Evolutionary conservation across 306 rosid genomes (phyloP).

Genomic region (Glycine latifolia): DNA sequence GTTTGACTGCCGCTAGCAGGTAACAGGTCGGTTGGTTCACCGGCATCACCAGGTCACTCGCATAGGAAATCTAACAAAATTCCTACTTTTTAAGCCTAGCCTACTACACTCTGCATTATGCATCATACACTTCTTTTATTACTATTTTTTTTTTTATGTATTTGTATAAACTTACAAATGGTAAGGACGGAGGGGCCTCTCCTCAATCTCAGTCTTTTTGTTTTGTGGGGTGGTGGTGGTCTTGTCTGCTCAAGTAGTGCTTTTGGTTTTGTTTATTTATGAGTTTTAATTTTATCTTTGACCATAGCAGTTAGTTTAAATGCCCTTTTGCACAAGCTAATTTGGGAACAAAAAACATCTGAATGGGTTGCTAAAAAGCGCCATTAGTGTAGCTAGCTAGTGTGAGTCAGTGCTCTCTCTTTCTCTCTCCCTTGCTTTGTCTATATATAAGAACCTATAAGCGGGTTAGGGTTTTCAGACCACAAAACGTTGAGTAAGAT

Average conservation of each 20-base stretch:
- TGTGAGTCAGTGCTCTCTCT: slow-evolving; percentile 52
- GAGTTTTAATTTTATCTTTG: slow-evolving; percentile 38
- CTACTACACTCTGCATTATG: too few relatives aligned
- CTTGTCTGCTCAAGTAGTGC: slow-evolving; percentile 32
- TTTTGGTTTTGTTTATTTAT: slow-evolving; percentile 7
- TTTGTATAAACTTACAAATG: too few relatives aligned
- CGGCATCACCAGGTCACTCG: slow-evolving; percentile 53
- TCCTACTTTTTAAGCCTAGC: too few relatives aligned
- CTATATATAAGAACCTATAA: slow-evolving; percentile 48
- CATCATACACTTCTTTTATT: too few relatives aligned
- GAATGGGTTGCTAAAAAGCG: slow-evolving; percentile 37
- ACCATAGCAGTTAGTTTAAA: slow-evolving; percentile 35
- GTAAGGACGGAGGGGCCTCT: slow-evolving; percentile 36
- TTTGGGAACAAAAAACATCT: slow-evolving; percentile 53
- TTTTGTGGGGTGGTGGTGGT: not conserved
- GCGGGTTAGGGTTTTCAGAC: slow-evolving; percentile 62
- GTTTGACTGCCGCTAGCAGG: slow-evolving; percentile 58
- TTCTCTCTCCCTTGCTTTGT: slow-evolving; percentile 17
- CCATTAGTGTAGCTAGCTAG: slow-evolving; percentile 49
- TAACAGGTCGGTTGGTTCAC: slow-evolving; percentile 56
- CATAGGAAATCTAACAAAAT: not conserved
- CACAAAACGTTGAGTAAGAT: not conserved
- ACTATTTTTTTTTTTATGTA: too few relatives aligned
- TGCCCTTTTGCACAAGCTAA: slow-evolving; percentile 59
- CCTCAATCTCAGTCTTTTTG: slow-evolving; percentile 36